Evolutionary conservation across 805 yeast species (phyloP), one percentile per base, ranked within the genome.

Genomic region (Ogataea pignaliae): DNA sequence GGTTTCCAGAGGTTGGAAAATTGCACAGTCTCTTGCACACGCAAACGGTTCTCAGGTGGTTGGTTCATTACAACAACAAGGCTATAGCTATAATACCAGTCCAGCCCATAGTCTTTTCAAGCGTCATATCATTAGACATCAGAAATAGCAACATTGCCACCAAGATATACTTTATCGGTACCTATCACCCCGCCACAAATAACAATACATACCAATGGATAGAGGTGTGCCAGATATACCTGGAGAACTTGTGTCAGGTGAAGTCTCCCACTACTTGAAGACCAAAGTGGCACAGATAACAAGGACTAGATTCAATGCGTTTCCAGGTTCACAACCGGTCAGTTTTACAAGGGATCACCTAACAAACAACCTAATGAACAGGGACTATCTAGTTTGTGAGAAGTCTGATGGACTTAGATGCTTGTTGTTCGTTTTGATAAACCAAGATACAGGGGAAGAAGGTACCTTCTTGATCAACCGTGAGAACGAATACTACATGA

Each of bases 321-420:
- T 90, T 55, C 95, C 96, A 2, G 97, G 99, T 0, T 83, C 97
- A 1, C 99, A 95, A 65, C 99, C 99, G 0, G 87, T 91, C 2
- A 87, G 96, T 21, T 90, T 93, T 60, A 82, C 86, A 36, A 72
- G 88, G 43, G 69, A 73, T 30, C 97, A 91, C 65, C 70, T 93
- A 18, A 61, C 61, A 3, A 78, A 79, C 38, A 78, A 81, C 30
- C 68, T 93, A 39, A 60, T 75, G 59, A 66, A 73, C 3, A 81
- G 82, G 46, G 98, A 95, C 57, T 93, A 90, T 60, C 83, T 81
- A 53, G 99, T 93, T 0, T 95, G 99, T 68, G 99, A 93, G 58
- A 93, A 93, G 61, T 79, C 93, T 0, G 99, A 93, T 65, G 99
- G 99, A 0, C 69, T 91, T 39, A 71, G 99, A 42, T 88, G 95